Conservation (phyloP, 345 rosid genomes). For the Litchi chinensis region DNA sequence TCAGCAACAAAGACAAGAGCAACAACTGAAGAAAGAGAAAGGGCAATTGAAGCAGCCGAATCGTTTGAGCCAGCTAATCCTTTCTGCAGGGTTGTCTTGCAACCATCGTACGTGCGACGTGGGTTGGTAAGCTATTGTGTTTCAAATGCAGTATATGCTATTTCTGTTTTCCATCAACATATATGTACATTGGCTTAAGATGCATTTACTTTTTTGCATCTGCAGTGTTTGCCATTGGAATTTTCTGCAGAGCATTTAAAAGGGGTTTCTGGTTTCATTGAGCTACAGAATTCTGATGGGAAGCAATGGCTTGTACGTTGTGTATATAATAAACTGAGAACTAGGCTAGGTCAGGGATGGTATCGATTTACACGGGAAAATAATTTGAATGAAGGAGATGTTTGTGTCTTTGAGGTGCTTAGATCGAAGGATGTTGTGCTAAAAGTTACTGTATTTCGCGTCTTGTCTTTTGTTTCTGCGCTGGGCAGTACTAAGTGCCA, state of each 20-base stretch:
- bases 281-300: constrained; percentile 71
- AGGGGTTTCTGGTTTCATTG: constrained; percentile 81
- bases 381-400: constrained; percentile 84
- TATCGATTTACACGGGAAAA: constrained; percentile 75
- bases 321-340: constrained; percentile 73
- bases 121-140: constrained; percentile 58
- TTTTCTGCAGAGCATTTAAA: constrained; percentile 78
- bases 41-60: constrained; percentile 65
- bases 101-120: constrained; percentile 71
- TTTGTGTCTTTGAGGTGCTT: constrained; percentile 76
- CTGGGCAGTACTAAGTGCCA: background rate
- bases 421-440: constrained; percentile 68
- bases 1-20: constrained; percentile 68
- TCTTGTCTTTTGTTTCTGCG: constrained; percentile 15
- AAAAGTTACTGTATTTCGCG: constrained; percentile 75
- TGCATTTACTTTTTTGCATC: background rate
- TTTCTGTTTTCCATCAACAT: background rate
- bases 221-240: constrained; percentile 75
- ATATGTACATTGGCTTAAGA: constrained; percentile 2
- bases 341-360: constrained; percentile 85
- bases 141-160: background rate
- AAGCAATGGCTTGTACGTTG: constrained; percentile 85
- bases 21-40: constrained; percentile 71
- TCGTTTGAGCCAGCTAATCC: constrained; percentile 66
- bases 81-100: constrained; percentile 71